Conservation (phyloP, 345 rosid genomes). For the Eucalyptus shirleyi region DNA sequence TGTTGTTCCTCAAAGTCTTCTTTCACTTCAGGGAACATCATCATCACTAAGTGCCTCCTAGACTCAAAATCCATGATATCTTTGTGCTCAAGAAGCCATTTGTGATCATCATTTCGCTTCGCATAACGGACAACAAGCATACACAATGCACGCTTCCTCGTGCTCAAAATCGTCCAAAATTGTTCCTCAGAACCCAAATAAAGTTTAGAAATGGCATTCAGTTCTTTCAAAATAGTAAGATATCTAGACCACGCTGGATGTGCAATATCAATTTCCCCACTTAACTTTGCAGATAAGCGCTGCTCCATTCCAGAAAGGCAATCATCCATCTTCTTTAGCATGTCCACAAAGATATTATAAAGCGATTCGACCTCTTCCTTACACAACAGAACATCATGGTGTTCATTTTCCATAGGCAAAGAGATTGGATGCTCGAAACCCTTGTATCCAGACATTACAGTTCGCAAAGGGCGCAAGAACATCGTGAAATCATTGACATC, state of each 20-base stretch:
- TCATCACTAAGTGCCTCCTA: constrained; percentile 77
- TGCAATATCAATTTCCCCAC: constrained; percentile 26
- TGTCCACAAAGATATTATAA: constrained; percentile 18
- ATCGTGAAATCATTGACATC: constrained; percentile 51
- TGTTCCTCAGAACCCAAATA: constrained; percentile 39
- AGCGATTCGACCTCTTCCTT: constrained; percentile 35
- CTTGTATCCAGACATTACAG: constrained; percentile 16
- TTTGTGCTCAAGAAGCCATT: constrained; percentile 74
- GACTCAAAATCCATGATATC: constrained; percentile 75
- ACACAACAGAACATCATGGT: neutral
- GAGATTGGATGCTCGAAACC: constrained; percentile 13
- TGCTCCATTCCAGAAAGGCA: constrained; percentile 43
- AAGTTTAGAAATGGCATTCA: constrained; percentile 47
- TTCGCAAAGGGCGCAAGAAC: constrained; percentile 47
- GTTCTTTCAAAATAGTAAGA: constrained; percentile 64
- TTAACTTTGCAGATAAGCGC: constrained; percentile 5
- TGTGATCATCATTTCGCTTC: constrained; percentile 56
- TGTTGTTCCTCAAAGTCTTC: constrained; percentile 76
- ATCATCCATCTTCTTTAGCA: constrained; percentile 36
- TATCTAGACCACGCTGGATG: constrained; percentile 38
- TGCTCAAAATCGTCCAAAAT: constrained; percentile 32
- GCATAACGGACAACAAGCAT: constrained; percentile 47
- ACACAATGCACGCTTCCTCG: constrained; percentile 34
- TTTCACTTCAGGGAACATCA: constrained; percentile 78
- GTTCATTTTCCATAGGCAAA: constrained; percentile 24